A percentile compares a stretch with the other conserved stretches of the same genome.
phyloP scores from a whole-genome alignment of 257 asterid genomes.

The Solanum piurae region DNA sequence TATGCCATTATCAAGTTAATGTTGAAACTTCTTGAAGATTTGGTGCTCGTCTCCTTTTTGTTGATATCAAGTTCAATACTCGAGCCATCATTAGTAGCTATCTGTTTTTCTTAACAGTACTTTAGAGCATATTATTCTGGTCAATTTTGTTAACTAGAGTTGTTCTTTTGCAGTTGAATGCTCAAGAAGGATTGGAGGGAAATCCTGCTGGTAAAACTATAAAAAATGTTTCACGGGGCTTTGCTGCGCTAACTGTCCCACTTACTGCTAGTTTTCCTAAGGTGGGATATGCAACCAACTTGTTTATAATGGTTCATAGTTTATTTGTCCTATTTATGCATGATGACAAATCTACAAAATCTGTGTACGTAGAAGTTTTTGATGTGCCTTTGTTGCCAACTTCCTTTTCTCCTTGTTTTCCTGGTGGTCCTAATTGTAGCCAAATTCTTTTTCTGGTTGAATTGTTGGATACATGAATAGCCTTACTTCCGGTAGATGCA shows the following conservation, averaged over 20 bases:
- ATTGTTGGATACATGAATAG: background rate
- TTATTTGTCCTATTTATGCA: background rate
- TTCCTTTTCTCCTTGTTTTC: background rate
- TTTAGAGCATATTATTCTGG: background rate
- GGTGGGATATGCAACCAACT: constrained; percentile 25
- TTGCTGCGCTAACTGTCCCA: constrained; percentile 70
- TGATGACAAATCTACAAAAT: background rate
- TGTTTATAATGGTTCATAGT: background rate
- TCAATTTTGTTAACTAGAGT: background rate
- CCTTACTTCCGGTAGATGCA: background rate
- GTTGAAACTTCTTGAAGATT: background rate
- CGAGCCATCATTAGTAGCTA: background rate
- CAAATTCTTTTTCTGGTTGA: background rate
- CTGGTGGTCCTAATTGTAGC: background rate
- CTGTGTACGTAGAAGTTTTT: background rate
- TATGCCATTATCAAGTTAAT: background rate
- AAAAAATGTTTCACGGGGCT: constrained; percentile 64
- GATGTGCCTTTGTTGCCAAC: background rate
- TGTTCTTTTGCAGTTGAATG: constrained; percentile 38
- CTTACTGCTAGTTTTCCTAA: constrained; percentile 62
- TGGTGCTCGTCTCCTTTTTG: background rate
- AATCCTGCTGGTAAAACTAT: constrained; percentile 51
- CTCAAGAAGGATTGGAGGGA: constrained; percentile 93
- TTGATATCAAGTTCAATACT: background rate
- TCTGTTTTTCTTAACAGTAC: background rate